Evolutionary conservation across 805 yeast genomes (phyloP).

Genomic region (Saccharomycopsis guyanensis): DNA sequence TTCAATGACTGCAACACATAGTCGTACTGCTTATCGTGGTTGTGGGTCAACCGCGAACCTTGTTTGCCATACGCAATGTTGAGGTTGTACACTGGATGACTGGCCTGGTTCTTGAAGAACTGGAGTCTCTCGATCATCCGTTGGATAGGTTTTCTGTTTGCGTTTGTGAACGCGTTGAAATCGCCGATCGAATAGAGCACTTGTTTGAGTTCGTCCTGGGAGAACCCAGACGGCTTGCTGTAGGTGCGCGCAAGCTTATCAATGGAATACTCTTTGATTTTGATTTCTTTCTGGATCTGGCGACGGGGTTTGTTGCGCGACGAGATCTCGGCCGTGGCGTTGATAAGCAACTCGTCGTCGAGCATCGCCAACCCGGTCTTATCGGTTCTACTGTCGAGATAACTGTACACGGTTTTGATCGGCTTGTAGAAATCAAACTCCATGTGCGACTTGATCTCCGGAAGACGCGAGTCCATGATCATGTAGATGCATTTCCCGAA

Average conservation of each 20-base stretch:
- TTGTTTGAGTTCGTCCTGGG: conserved; percentile 61
- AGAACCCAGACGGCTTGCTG: conserved; percentile 32
- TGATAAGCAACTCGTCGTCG: conserved; percentile 48
- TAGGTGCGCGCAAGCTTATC: conserved; percentile 48
- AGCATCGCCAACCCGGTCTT: conserved; percentile 37
- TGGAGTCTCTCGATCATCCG: conserved; percentile 50
- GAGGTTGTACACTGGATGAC: conserved; percentile 37
- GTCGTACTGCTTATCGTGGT: conserved; percentile 63
- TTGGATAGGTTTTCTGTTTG: conserved; percentile 60
- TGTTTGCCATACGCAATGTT: conserved; percentile 59
- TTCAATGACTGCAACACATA: conserved; percentile 70
- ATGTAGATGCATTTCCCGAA: conserved; percentile 76
- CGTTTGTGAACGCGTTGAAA: conserved; percentile 61
- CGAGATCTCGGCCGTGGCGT: conserved; percentile 62
- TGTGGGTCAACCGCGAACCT: conserved; percentile 69
- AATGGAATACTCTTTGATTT: conserved; percentile 60
- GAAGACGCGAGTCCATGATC: conserved; percentile 76
- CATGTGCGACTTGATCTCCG: conserved; percentile 62
- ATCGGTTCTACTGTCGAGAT: conserved; percentile 32
- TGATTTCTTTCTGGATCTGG: conserved; percentile 51
- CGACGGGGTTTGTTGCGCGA: conserved; percentile 50
- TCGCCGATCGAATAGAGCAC: conserved; percentile 74
- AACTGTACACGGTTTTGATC: conserved; percentile 50
- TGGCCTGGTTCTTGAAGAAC: conserved; percentile 38
- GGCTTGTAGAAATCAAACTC: conserved; percentile 74